Evolutionary conservation across 192 early-diverging fungal species (phyloP).

Genomic region (Gonapodya prolifera): DNA sequence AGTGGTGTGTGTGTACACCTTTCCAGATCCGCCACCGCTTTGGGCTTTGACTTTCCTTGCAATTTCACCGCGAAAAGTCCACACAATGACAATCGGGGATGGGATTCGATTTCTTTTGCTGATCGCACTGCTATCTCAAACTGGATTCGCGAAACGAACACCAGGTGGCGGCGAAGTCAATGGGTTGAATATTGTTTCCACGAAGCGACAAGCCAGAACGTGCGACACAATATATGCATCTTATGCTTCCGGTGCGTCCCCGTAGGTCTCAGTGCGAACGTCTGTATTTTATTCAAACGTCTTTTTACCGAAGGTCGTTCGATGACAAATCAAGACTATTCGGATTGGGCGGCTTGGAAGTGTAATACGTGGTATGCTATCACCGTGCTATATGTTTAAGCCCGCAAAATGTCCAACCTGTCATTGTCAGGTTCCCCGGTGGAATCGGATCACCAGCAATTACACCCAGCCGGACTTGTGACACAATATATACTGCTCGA

Average conservation of each 20-base stretch:
- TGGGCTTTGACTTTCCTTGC: too few species aligned
- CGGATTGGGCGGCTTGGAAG: not conserved
- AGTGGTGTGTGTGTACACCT: too few species aligned
- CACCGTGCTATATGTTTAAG: not conserved
- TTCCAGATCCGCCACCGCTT: too few species aligned
- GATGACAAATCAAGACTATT: not conserved
- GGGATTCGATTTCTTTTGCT: too few species aligned
- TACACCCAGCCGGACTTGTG: not conserved
- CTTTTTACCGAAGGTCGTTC: not conserved
- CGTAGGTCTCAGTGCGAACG: not conserved
- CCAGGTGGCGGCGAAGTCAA: too few species aligned
- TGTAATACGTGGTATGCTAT: not conserved
- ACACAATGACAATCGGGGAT: too few species aligned
- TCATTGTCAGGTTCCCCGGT: not conserved
- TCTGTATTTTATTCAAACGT: not conserved
- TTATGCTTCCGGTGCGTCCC: not conserved
- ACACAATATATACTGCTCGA: not conserved
- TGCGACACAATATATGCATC: not conserved
- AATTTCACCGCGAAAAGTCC: too few species aligned
- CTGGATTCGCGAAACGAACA: too few species aligned
- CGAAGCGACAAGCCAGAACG: not conserved
- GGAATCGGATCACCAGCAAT: not conserved
- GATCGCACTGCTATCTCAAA: too few species aligned
- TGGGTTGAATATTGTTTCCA: too few species aligned
- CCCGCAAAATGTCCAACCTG: not conserved